phyloP scores from a whole-genome alignment of 495 filamentous ascomycete species.

The Pyronema omphalodes region DNA sequence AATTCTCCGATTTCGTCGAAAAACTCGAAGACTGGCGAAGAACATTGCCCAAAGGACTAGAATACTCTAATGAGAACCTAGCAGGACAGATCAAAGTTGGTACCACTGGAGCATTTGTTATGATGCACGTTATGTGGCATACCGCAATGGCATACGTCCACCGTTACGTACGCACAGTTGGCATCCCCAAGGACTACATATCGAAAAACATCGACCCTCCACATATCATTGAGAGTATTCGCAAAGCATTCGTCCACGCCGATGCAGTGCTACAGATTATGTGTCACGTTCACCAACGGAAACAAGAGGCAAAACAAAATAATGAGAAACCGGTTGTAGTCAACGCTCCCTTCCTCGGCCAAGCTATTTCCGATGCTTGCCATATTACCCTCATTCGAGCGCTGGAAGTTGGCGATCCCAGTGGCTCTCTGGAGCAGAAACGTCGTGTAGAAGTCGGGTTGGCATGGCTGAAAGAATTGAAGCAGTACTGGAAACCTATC shows the following conservation, averaged over 20 bases:
- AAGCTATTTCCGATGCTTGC: slow-evolving; percentile 24
- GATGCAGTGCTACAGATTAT: slow-evolving; percentile 23
- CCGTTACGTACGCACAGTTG: slow-evolving; percentile 21
- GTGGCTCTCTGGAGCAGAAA: slow-evolving; percentile 12
- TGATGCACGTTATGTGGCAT: slow-evolving; percentile 26
- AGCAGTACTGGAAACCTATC: slow-evolving; percentile 22
- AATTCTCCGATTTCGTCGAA: slow-evolving; percentile 8
- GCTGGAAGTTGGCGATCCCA: slow-evolving; percentile 12
- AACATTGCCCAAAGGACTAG: slow-evolving; percentile 15
- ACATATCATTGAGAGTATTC: slow-evolving; percentile 17
- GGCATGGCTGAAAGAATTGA: slow-evolving; percentile 21
- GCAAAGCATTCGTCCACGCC: slow-evolving; percentile 24
- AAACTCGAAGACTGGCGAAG: slow-evolving; percentile 18
- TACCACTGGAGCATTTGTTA: slow-evolving; percentile 22
- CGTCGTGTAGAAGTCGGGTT: slow-evolving; percentile 15
- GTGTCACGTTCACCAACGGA: slow-evolving; percentile 18
- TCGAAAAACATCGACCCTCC: slow-evolving; percentile 3
- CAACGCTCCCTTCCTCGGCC: slow-evolving; percentile 24
- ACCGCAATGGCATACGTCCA: slow-evolving; percentile 24
- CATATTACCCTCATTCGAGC: slow-evolving; percentile 22
- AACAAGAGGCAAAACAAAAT: slow-evolving; percentile 6
- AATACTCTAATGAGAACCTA: slow-evolving; percentile 24
- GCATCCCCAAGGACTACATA: slow-evolving; percentile 1
- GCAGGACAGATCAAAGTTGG: slow-evolving; percentile 23
- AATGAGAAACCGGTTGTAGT: slow-evolving; percentile 13